phyloP scores from a whole-genome alignment of 768 basidiomycete genomes.

The Macrolepiota fuliginosa region DNA sequence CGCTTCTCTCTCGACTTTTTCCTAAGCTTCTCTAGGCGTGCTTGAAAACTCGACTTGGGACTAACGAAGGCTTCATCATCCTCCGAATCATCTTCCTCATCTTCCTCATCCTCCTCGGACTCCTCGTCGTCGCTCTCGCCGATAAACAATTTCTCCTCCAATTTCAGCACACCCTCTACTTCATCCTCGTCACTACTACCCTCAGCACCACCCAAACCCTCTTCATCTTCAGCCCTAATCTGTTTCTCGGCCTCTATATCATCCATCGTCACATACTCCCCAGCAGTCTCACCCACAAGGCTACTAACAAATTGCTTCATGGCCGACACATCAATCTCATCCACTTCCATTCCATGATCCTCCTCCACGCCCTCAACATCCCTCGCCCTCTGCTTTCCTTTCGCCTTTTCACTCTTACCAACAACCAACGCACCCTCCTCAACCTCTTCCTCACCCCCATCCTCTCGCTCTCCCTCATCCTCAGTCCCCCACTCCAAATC shows the following conservation, averaged over 20 bases:
- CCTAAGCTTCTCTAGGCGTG: conserved; percentile 39
- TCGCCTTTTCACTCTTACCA: conserved; percentile 15
- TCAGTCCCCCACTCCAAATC: conserved; percentile 67
- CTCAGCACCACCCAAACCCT: conserved; percentile 24
- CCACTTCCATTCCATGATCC: conserved; percentile 61
- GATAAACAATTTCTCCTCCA: background rate
- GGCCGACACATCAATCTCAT: conserved; percentile 42
- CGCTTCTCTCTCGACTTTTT: conserved; percentile 25
- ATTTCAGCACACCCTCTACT: conserved; percentile 13
- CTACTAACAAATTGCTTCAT: conserved; percentile 55
- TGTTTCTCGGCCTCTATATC: conserved; percentile 57
- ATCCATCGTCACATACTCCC: conserved; percentile 55
- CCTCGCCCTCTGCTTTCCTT: conserved; percentile 19
- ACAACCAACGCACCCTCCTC: conserved; percentile 27
- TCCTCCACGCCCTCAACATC: conserved; percentile 18
- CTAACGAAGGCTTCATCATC: conserved; percentile 30
- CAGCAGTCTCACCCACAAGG: conserved; percentile 42
- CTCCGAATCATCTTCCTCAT: conserved; percentile 24
- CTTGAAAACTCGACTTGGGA: conserved; percentile 43
- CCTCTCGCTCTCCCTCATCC: conserved; percentile 31
- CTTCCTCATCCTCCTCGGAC: conserved; percentile 31
- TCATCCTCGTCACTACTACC: conserved; percentile 25
- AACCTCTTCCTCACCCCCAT: conserved; percentile 25
- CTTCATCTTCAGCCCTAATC: conserved; percentile 49
- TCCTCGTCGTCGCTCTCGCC: conserved; percentile 33